A percentile compares a stretch with the other conserved stretches of the same genome.
Evolutionary conservation across 2,329 filamentous ascomycete species (phyloP).

Genomic region (Fusarium piperis): DNA sequence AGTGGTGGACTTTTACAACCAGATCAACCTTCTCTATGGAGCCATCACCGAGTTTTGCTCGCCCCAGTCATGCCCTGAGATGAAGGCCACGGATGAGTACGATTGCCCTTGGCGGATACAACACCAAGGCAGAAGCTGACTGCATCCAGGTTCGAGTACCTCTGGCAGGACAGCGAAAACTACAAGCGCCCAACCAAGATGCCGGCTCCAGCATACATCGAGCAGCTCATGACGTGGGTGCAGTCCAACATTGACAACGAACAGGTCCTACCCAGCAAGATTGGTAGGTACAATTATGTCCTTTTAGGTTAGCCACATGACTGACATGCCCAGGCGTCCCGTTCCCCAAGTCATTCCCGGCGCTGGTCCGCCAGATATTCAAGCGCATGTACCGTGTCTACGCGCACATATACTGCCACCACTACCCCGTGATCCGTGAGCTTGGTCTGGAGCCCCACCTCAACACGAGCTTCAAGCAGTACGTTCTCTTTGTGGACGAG

Average conservation of each 20-base stretch:
- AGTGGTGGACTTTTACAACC: conserved; percentile 99
- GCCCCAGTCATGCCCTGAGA: conserved; percentile 94
- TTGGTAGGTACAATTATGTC: conserved; percentile 63
- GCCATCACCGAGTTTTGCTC: conserved; percentile 99
- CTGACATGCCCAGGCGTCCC: conserved; percentile 72
- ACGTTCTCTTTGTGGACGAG: conserved; percentile 98
- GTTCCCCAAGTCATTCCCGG: conserved; percentile 91
- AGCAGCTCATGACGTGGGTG: conserved; percentile 97
- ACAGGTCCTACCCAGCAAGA: conserved; percentile 91
- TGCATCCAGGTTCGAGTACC: conserved; percentile 84
- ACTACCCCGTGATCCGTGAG: conserved; percentile 96
- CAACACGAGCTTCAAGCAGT: conserved; percentile 99
- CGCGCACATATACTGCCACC: conserved; percentile 99
- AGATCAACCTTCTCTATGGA: conserved; percentile 98
- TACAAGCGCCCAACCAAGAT: conserved; percentile 98
- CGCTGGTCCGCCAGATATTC: conserved; percentile 93
- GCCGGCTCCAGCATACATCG: conserved; percentile 96
- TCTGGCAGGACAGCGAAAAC: conserved; percentile 96
- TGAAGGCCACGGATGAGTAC: conserved; percentile 99
- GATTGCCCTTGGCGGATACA: conserved; percentile 34
- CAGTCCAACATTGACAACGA: conserved; percentile 97
- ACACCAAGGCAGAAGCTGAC: conserved; percentile 21
- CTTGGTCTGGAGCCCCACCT: conserved; percentile 95
- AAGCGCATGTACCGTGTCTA: conserved; percentile 99
- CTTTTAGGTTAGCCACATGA: neutral